A percentile compares a stretch with the other conserved stretches of the same genome.
Conservation (phyloP, 148 eudicot genomes). For the Camellia japonica region DNA sequence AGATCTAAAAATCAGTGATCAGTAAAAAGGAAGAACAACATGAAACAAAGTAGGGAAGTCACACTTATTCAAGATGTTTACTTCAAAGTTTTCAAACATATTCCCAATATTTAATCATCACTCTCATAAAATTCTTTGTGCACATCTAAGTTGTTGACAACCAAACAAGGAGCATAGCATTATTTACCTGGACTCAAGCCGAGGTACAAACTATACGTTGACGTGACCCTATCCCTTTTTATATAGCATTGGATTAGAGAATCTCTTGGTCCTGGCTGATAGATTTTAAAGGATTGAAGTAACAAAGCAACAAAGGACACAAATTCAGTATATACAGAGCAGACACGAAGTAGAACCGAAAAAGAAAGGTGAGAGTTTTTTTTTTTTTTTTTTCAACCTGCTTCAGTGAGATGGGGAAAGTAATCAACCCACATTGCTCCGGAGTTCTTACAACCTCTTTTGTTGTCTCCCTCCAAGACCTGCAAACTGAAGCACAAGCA, state of each 20-base stretch:
- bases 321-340: background rate
- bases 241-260: conserved; percentile 57
- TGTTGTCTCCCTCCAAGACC: conserved; percentile 42
- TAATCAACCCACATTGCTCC: conserved; percentile 57
- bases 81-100: background rate
- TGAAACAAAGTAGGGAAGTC: background rate
- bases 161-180: background rate
- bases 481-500: conserved; percentile 48
- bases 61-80: background rate
- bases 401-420: conserved; percentile 55
- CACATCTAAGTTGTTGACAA: background rate
- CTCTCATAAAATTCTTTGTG: no score
- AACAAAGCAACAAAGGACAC: background rate
- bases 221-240: conserved; percentile 46
- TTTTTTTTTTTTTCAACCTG: conserved; percentile 33
- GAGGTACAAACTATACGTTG: conserved; percentile 48
- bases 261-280: conserved; percentile 61
- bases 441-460: conserved; percentile 45
- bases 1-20: background rate
- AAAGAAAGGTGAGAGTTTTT: no score
- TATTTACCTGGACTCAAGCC: conserved; percentile 58
- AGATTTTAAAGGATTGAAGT: background rate
- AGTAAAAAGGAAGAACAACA: background rate
- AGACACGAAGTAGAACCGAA: background rate
- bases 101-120: no score